A percentile compares a stretch with the other conserved stretches of the same genome.
These are phyloP conservation scores for Calonectria pauciramosa DNA, from an alignment of 2,329 filamentous ascomycete species.

Conservation along the genomic window DNA sequence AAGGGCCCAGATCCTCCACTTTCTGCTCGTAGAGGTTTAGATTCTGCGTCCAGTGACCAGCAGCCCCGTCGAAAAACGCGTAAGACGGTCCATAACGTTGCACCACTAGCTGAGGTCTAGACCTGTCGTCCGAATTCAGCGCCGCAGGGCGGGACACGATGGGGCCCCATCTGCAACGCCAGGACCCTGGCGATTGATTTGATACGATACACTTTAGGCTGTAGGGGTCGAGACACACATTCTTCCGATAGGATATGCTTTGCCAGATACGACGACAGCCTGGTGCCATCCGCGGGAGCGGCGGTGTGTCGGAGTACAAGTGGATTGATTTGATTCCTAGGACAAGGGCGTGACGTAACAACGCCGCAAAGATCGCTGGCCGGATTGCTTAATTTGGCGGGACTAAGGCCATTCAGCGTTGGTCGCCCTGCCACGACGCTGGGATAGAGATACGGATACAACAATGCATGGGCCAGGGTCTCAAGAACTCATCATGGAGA, in stretches of 20 bases:
- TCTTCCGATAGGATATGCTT: neutral
- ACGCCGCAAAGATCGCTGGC: neutral
- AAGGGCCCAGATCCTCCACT: neutral
- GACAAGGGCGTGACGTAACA: slow-evolving; percentile 1
- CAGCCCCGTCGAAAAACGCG: neutral
- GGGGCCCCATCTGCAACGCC: neutral
- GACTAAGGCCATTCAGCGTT: neutral
- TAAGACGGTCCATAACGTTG: neutral
- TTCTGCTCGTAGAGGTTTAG: neutral
- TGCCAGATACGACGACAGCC: neutral
- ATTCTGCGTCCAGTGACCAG: neutral
- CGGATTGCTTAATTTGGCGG: neutral
- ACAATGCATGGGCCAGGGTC: slow-evolving; percentile 1
- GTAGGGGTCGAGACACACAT: neutral
- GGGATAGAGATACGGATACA: neutral
- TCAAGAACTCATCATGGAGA: neutral
- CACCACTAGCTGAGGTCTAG: neutral
- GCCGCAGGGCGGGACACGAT: neutral
- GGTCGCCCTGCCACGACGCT: neutral
- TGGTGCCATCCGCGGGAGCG: neutral
- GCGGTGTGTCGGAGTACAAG: neutral
- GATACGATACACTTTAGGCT: neutral
- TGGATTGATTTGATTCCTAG: neutral
- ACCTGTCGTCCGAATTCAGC: neutral
- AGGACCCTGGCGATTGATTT: neutral